Base-by-base conservation (phyloP, 2,329 filamentous ascomycete genomes). In the Fusarium euwallaceae region DNA sequence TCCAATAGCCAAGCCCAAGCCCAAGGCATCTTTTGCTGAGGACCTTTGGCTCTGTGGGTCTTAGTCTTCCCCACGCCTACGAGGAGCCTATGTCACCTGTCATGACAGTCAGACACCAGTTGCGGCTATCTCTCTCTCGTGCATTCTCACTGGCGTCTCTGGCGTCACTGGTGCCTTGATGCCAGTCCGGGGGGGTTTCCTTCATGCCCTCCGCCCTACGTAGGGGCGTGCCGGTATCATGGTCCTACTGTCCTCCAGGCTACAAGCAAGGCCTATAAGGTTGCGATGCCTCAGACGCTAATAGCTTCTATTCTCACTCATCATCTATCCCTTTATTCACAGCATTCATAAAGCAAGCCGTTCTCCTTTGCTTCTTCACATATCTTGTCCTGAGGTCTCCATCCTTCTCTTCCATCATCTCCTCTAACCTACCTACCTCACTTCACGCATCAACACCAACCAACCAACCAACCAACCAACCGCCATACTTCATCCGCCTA, bases 251-350 rank as follows among this genome's bases (percentile, higher is more conserved):
- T 69, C 65, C 70, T 80, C 79, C 76, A 81, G 80, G 79, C 80
- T 80, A 71, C 80, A 78, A 78, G 74, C 76, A 74, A 62, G 71
- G 74, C 66, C 74, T 89, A 89, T 89, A 89, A 89, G 87, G 87
- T 85, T 87, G 79, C 84, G 84, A 88, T 88, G 82, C 80, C 86
- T 85, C 85, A 61, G 81, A 81, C 70, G 65, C 62, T 72, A 76
- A 74, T 74, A 75, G 69, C 80, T 72, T 76, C 45, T 80, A 77
- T 77, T 63, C 75, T 77, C 69, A 68, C 75, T 77, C 69, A 68
- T 75, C 64, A 68, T 73, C 65, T 75, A 53, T 75, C 65, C 70
- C 56, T 76, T 70, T 67, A 68, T 76, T 74, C 73, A 64, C 20
- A 61, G 34, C 55, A 66, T 66, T 70, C 60, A 74, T 66, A 62